Evolutionary conservation across 2,329 filamentous ascomycete species (phyloP), one percentile per base, ranked within the genome.

Genomic region (Thelonectria blattea): DNA sequence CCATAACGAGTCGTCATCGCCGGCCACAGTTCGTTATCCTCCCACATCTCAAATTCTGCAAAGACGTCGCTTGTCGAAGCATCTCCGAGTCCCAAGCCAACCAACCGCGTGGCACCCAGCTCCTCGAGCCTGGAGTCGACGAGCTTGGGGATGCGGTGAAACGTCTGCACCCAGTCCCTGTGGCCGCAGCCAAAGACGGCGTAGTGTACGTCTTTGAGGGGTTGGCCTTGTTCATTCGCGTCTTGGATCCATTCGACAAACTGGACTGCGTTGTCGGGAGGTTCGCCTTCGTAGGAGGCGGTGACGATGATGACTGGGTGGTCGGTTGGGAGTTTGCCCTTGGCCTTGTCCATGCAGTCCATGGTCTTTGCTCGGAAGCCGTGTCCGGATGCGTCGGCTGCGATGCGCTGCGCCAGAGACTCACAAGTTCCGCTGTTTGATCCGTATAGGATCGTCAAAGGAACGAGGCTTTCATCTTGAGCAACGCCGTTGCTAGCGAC

Each of bases 361-460:
- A 88, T 76, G 8, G 78, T 78, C 5, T 74, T 70, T 3, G 84
- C 83, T 5, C 73, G 74, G 73, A 87, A 91, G 0, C 89, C 89
- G 66, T 85, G 85, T 3, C 74, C 73, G 2, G 77, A 66, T 0
- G 88, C 88, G 68, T 86, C 83, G 10, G 81, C 78, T 1, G 86
- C 86, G 11, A 92, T 72, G 17, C 83, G 79, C 61, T 88, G 83
- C 0, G 90, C 88, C 46, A 92, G 79, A 1, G 86, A 80, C 73
- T 91, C 87, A 72, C 90, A 92, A 1, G 90, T 92, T 2, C 90
- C 90, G 1, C 85, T 87, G 70, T 91, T 91, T 20, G 87, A 89
- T 3, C 90, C 90, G 68, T 90, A 92, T 34, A 88, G 82, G 30
- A 93, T 83, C 14, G 83, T 83, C 65, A 93, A 71, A 0, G 80